Evolutionary conservation across 2,329 filamentous ascomycete genomes (phyloP).

Genomic region (Exophiala mesophila): DNA sequence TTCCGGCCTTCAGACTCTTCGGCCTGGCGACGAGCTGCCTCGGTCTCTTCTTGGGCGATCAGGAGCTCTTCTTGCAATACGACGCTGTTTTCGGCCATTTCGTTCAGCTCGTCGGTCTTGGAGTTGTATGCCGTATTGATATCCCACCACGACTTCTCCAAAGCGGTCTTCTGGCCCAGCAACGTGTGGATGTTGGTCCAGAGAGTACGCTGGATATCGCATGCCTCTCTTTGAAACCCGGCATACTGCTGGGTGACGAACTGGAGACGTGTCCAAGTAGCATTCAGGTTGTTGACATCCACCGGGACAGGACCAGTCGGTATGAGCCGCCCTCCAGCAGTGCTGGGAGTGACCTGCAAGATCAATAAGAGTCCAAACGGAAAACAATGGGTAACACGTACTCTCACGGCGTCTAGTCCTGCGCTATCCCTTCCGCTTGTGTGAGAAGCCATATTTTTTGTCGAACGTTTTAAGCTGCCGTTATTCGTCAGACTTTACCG

Average conservation of each 20-base stretch:
- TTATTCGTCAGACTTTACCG: conserved; percentile 5
- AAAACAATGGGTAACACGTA: no score
- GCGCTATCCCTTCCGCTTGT: conserved; percentile 3
- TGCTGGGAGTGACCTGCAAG: no score
- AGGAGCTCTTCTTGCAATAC: conserved; percentile 3
- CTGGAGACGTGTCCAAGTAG: no score
- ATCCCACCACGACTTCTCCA: conserved; percentile 6
- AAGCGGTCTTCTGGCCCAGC: conserved; percentile 6
- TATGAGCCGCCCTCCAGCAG: no score
- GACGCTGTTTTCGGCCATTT: conserved; percentile 4
- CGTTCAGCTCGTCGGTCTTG: conserved; percentile 6
- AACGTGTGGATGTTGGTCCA: conserved; percentile 5
- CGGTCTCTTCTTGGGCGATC: conserved; percentile 2
- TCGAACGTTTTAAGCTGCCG: conserved; percentile 3
- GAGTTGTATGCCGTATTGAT: conserved; percentile 4
- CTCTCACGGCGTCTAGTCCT: no score
- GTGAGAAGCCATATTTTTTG: conserved; percentile 3
- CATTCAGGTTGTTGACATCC: no score
- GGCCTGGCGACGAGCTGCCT: conserved; percentile 3
- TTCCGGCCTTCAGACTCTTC: conserved; percentile 7
- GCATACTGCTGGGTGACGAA: no score
- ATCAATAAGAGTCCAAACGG: no score
- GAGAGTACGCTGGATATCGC: conserved; percentile 2
- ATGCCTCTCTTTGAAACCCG: conserved; percentile 3
- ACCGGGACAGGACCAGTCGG: no score